Evolutionary conservation across 1,284 basidiomycete species (phyloP).

Genomic region (Pseudozyma tsukubaensis): DNA sequence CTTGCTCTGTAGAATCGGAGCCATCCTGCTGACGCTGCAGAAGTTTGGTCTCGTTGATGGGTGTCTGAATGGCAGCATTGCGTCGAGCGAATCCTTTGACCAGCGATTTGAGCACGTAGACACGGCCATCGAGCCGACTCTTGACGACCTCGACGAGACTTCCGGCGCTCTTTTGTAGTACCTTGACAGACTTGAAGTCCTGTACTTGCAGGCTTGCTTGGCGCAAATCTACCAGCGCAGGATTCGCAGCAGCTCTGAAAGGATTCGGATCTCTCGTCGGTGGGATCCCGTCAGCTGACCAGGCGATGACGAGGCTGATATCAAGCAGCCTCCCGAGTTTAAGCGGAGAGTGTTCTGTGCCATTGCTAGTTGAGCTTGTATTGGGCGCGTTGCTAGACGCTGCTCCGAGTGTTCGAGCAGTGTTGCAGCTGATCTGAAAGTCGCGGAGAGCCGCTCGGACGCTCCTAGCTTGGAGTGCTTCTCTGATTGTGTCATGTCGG

Average conservation of each 20-base stretch:
- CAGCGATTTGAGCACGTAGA: constrained; percentile 66
- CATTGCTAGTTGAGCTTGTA: constrained; percentile 3
- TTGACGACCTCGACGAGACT: constrained; percentile 65
- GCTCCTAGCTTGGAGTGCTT: constrained; percentile 11
- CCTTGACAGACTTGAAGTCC: constrained; percentile 59
- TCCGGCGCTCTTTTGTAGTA: constrained; percentile 58
- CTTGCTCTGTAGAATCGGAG: not conserved
- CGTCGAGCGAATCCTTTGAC: constrained; percentile 63
- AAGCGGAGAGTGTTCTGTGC: not conserved
- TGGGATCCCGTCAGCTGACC: constrained; percentile 44
- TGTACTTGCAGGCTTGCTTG: constrained; percentile 38
- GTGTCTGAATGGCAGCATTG: constrained; percentile 59
- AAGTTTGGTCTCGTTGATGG: constrained; percentile 57
- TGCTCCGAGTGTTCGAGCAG: not conserved
- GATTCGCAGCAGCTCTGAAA: constrained; percentile 31
- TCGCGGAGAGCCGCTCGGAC: constrained; percentile 41
- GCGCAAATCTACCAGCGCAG: constrained; percentile 30
- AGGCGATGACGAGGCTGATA: constrained; percentile 50
- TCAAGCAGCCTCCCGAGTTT: constrained; percentile 41
- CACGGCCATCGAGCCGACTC: constrained; percentile 57
- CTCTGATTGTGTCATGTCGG: constrained; percentile 32
- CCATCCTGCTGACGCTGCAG: constrained; percentile 33
- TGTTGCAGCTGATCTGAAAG: constrained; percentile 34
- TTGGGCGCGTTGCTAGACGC: not conserved
- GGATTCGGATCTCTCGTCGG: constrained; percentile 37